phyloP scores from a whole-genome alignment of 768 basidiomycete genomes.

The Pseudohyphozyma bogoriensis region DNA sequence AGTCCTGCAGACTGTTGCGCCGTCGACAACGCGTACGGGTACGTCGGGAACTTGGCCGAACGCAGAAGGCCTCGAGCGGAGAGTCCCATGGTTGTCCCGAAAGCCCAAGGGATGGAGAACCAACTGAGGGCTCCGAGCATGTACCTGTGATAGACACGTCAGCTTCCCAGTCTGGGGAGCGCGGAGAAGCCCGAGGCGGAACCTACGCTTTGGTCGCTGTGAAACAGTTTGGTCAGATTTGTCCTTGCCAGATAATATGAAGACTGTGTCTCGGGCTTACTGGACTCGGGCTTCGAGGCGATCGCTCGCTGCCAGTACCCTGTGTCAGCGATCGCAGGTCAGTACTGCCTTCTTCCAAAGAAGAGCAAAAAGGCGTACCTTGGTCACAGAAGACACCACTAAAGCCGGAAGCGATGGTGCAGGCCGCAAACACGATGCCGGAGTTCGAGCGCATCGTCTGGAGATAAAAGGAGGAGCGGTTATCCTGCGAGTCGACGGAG shows the following conservation, averaged over 20 bases:
- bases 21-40: constrained; percentile 39
- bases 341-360: constrained; percentile 43
- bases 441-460: constrained; percentile 41
- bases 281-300: constrained; percentile 69
- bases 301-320: constrained; percentile 66
- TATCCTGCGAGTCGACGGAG: neutral
- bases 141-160: too few species aligned
- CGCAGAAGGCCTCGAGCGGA: constrained; percentile 70
- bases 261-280: too few species aligned
- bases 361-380: constrained; percentile 41
- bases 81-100: constrained; percentile 79
- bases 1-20: constrained; percentile 79
- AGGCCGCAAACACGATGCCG: constrained; percentile 68
- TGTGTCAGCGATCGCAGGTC: neutral
- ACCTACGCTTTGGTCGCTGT: constrained; percentile 83
- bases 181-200: too few species aligned
- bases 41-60: constrained; percentile 16
- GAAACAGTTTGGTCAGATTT: too few species aligned
- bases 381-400: constrained; percentile 43
- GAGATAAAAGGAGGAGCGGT: too few species aligned
- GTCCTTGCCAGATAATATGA: too few species aligned
- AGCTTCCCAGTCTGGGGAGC: too few species aligned
- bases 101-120: constrained; percentile 68
- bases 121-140: constrained; percentile 80
- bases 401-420: constrained; percentile 40